Evolutionary conservation across 2,329 filamentous ascomycete species (phyloP).

Genomic region (Xylariaceae sp.): DNA sequence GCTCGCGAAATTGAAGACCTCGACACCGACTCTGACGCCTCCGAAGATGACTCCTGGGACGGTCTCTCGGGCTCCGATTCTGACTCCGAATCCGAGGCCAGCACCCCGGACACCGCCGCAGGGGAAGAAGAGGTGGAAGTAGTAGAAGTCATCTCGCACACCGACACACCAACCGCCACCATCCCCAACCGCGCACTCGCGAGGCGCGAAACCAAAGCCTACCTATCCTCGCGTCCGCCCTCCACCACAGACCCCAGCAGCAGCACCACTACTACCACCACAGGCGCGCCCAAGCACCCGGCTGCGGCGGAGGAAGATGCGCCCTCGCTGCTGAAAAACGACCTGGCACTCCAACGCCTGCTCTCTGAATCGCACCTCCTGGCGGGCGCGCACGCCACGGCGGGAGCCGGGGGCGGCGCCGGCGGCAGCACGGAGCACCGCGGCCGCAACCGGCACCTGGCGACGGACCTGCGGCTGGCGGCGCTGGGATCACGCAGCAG

Average conservation of each 20-base stretch:
- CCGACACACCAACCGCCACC: slow-evolving; percentile 42
- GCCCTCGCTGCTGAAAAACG: slow-evolving; percentile 79
- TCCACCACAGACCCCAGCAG: slow-evolving; percentile 31
- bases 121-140: slow-evolving; percentile 51
- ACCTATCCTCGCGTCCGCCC: slow-evolving; percentile 59
- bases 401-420: slow-evolving; percentile 26
- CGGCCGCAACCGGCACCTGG: slow-evolving; percentile 77
- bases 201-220: slow-evolving; percentile 74
- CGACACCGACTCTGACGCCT: slow-evolving; percentile 28
- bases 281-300: slow-evolving; percentile 32
- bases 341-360: slow-evolving; percentile 87
- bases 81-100: slow-evolving; percentile 25
- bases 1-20: slow-evolving; percentile 39
- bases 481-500: slow-evolving; percentile 77
- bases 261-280: slow-evolving; percentile 25
- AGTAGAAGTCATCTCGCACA: slow-evolving; percentile 67
- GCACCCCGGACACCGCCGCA: slow-evolving; percentile 10
- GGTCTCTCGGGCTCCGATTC: slow-evolving; percentile 60
- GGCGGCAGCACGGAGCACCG: slow-evolving; percentile 43
- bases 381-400: too few relatives aligned
- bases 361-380: slow-evolving; percentile 91
- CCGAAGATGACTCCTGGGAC: slow-evolving; percentile 53
- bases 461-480: slow-evolving; percentile 81
- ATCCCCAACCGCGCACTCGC: slow-evolving; percentile 50
- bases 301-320: slow-evolving; percentile 57